These are phyloP conservation scores for Rhizoclosmatium sp. DNA, from an alignment of 192 early-diverging fungal species.

Conservation along the genomic window DNA sequence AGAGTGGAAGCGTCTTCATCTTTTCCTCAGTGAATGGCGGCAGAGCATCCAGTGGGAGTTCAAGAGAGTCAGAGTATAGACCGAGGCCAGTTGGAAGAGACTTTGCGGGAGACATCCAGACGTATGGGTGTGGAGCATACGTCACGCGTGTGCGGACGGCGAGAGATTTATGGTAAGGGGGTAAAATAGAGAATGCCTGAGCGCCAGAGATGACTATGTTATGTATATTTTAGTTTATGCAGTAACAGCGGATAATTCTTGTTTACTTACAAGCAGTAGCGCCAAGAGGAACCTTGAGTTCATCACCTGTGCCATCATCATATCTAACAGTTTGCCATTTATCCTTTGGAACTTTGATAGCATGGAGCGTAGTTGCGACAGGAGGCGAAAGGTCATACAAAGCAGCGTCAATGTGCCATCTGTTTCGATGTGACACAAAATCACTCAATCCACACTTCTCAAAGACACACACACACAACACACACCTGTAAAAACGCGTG, in stretches of 20 bases:
- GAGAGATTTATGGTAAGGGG: conserved; percentile 21
- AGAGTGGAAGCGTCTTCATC: conserved; percentile 23
- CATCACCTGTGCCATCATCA: conserved; percentile 20
- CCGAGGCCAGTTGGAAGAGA: conserved; percentile 20
- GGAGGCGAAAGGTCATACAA: conserved; percentile 30
- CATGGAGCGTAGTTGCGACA: conserved; percentile 25
- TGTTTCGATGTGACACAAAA: no score
- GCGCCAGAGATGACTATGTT: conserved; percentile 23
- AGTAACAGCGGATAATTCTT: background rate
- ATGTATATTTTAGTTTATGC: background rate
- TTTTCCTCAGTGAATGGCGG: conserved; percentile 21
- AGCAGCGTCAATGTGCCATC: conserved; percentile 38
- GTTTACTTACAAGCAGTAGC: conserved; percentile 22
- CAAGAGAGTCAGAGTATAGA: conserved; percentile 1
- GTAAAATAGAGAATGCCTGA: conserved; percentile 26
- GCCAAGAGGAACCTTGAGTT: conserved; percentile 13
- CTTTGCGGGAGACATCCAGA: conserved; percentile 29
- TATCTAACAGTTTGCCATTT: conserved; percentile 16
- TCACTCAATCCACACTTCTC: no score
- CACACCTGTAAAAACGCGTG: conserved; percentile 21
- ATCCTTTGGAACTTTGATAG: conserved; percentile 7
- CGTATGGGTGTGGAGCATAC: conserved; percentile 38
- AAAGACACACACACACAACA: no score
- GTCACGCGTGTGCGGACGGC: conserved; percentile 18
- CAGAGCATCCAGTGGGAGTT: conserved; percentile 22